These are phyloP conservation scores for Dissophora ornata DNA, from an alignment of 192 early-diverging fungal genomes.

Conservation along the genomic window DNA sequence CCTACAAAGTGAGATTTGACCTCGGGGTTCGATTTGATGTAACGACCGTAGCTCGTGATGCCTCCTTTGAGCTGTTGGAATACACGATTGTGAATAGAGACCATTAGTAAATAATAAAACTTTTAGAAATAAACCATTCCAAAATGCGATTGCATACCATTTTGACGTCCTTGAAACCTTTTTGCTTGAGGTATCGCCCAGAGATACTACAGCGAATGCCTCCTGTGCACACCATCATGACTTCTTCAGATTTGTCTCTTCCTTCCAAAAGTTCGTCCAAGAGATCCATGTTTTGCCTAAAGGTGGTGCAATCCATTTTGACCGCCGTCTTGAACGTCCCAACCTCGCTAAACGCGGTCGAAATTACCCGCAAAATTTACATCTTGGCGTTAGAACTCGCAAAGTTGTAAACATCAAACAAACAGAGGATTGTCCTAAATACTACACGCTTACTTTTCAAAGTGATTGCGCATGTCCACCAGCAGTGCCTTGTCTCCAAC, in stretches of 20 bases:
- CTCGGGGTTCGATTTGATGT: slow-evolving; percentile 56
- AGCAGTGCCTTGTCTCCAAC: slow-evolving; percentile 62
- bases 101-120: too few species aligned
- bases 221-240: slow-evolving; percentile 59
- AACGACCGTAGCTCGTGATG: slow-evolving; percentile 78
- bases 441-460: slow-evolving; percentile 68
- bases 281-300: slow-evolving; percentile 48
- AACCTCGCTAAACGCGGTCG: slow-evolving; percentile 19
- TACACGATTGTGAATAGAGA: too few species aligned
- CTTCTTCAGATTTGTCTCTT: slow-evolving; percentile 32
- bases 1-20: slow-evolving; percentile 71
- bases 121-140: too few species aligned
- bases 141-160: slow-evolving; percentile 38
- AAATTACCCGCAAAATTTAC: too few species aligned
- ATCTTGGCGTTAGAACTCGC: too few species aligned
- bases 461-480: slow-evolving; percentile 85
- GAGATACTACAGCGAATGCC: slow-evolving; percentile 86
- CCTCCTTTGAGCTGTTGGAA: slow-evolving; percentile 74
- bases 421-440: too few species aligned
- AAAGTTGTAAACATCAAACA: not conserved
- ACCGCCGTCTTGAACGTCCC: slow-evolving; percentile 38
- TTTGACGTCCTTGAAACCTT: slow-evolving; percentile 72
- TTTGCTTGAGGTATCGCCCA: slow-evolving; percentile 73
- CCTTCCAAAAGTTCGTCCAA: slow-evolving; percentile 34
- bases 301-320: slow-evolving; percentile 51